Evolutionary conservation across 306 rosid species (phyloP).

Genomic region (Cucumis hystrix): DNA sequence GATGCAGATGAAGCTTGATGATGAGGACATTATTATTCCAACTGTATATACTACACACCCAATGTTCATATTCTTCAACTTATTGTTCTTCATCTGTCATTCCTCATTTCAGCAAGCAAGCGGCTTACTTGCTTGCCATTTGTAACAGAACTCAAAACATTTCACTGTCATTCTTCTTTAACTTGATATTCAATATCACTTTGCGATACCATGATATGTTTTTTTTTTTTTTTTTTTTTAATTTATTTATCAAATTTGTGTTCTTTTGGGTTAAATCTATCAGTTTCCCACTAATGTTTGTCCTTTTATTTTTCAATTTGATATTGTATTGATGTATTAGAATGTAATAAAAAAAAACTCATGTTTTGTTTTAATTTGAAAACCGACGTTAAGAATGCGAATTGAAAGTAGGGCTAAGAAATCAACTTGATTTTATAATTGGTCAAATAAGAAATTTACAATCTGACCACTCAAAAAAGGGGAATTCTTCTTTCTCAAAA

Average conservation of each 20-base stretch:
- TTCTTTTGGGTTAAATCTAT: not conserved
- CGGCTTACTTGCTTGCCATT: constrained; percentile 13
- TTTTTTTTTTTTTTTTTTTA: too few species aligned
- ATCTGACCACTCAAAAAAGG: too few species aligned
- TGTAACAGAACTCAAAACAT: constrained; percentile 17
- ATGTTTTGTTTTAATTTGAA: not conserved
- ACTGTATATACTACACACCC: constrained; percentile 45
- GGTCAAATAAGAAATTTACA: too few species aligned
- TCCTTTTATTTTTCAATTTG: not conserved
- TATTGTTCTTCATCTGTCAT: constrained; percentile 9
- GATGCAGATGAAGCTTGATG: constrained; percentile 70
- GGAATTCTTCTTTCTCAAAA: too few species aligned
- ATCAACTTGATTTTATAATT: too few species aligned
- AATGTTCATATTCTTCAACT: constrained; percentile 17
- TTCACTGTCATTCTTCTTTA: constrained; percentile 13
- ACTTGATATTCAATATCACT: not conserved
- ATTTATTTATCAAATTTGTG: not conserved
- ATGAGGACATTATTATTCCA: constrained; percentile 5
- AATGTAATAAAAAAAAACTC: too few species aligned
- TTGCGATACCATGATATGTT: not conserved
- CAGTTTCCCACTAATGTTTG: too few species aligned
- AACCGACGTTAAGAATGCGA: not conserved
- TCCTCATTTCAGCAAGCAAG: constrained; percentile 15
- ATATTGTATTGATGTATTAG: not conserved
- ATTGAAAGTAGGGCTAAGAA: not conserved